Evolutionary conservation across 73 alveolate genomes (phyloP).

Genomic region (Paramecium bursaria): DNA sequence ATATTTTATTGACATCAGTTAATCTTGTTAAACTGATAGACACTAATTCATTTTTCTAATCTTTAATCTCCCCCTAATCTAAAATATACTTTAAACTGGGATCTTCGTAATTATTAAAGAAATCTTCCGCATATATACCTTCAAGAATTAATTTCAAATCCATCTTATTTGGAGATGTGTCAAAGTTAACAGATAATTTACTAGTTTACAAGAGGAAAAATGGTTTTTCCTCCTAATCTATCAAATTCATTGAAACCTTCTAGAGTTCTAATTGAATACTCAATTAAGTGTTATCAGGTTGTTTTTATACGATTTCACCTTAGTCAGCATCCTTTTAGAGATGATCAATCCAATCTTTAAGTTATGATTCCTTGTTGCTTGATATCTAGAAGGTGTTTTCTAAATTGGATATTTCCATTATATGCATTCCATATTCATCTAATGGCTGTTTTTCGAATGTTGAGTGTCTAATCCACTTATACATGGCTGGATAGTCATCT

Average conservation of each 20-base stretch:
- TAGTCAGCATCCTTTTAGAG: neutral
- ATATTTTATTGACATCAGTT: neutral
- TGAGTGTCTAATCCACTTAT: conserved; percentile 5
- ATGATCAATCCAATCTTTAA: conserved; percentile 33
- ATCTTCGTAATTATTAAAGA: neutral
- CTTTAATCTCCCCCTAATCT: neutral
- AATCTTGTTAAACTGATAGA: neutral
- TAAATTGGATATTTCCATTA: neutral
- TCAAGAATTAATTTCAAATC: neutral
- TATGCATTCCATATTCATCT: conserved; percentile 42
- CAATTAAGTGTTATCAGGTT: neutral
- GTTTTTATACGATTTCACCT: neutral
- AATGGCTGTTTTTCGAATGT: neutral
- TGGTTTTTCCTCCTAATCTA: conserved; percentile 1
- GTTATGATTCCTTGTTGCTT: neutral
- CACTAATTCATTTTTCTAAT: neutral
- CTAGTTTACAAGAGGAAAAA: conserved; percentile 27
- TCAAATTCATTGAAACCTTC: conserved; percentile 2
- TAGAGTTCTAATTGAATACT: neutral
- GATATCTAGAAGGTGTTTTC: conserved; percentile 1
- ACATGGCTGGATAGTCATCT: neutral
- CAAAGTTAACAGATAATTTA: neutral
- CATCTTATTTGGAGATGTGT: neutral
- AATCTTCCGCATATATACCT: conserved; percentile 10
- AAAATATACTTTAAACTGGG: neutral